phyloP scores from a whole-genome alignment of 2,329 filamentous ascomycete species.

The Hypoxylon sp. region DNA sequence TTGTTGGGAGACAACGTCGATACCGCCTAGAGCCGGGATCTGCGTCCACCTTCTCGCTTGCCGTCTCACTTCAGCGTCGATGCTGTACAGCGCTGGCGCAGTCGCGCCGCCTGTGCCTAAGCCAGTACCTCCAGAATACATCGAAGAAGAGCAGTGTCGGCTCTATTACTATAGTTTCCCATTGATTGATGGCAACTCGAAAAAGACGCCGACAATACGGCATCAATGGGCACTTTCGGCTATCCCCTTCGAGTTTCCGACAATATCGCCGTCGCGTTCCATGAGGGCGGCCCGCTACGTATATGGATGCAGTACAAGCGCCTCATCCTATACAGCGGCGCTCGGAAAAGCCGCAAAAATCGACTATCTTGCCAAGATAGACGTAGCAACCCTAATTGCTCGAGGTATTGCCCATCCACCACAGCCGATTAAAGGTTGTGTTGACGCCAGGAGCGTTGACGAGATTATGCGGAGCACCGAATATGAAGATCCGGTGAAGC shows the following conservation, averaged over 20 bases:
- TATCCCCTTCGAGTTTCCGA: constrained; percentile 77
- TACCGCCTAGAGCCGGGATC: constrained; percentile 46
- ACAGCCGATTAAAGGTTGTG: constrained; percentile 67
- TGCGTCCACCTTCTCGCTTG: constrained; percentile 75
- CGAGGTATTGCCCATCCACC: constrained; percentile 62
- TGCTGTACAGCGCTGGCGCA: constrained; percentile 75
- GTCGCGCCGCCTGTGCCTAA: constrained; percentile 65
- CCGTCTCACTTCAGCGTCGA: constrained; percentile 72
- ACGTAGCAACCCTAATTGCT: constrained; percentile 65
- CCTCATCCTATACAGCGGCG: constrained; percentile 65
- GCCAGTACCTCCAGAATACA: constrained; percentile 53
- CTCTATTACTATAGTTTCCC: constrained; percentile 77
- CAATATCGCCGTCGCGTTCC: constrained; percentile 64
- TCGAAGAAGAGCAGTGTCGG: constrained; percentile 74
- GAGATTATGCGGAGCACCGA: constrained; percentile 63
- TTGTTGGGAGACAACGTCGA: constrained; percentile 69
- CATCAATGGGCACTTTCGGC: constrained; percentile 74
- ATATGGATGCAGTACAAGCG: constrained; percentile 74
- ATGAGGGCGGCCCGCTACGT: constrained; percentile 72
- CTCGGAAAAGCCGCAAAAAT: constrained; percentile 76
- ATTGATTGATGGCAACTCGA: constrained; percentile 50
- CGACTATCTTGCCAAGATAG: constrained; percentile 73
- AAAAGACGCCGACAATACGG: constrained; percentile 57
- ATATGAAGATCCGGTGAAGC: constrained; percentile 66
- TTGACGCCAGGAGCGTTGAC: constrained; percentile 67